Evolutionary conservation across 257 asterid species (phyloP).

Genomic region (Oldenlandia corymbosa): DNA sequence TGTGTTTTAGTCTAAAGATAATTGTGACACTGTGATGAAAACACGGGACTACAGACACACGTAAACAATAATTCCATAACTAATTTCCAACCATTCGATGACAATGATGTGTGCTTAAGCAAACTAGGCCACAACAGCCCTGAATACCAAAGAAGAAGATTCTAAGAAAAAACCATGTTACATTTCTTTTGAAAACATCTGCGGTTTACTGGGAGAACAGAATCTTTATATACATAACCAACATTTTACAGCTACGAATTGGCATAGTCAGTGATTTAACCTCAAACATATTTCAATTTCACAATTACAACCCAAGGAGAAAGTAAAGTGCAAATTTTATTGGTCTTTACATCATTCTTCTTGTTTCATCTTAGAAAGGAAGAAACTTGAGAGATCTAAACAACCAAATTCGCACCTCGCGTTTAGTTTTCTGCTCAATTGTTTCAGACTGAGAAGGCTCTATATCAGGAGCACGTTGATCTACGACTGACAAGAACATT

Average conservation of each 20-base stretch:
- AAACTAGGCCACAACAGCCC: background rate
- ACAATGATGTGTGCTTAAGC: background rate
- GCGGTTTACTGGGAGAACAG: background rate
- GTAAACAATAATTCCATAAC: background rate
- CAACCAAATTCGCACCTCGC: constrained; percentile 42
- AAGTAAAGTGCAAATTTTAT: background rate
- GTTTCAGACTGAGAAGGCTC: constrained; percentile 42
- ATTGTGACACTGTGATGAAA: background rate
- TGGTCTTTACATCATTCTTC: background rate
- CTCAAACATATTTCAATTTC: background rate
- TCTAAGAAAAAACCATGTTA: background rate
- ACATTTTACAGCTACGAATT: background rate
- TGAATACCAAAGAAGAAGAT: background rate
- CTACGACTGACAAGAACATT: constrained; percentile 73
- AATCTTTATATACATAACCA: background rate
- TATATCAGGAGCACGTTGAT: constrained; percentile 40
- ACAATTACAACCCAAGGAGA: background rate
- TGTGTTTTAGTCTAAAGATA: background rate
- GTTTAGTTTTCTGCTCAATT: constrained; percentile 49
- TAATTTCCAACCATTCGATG: background rate
- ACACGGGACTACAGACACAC: background rate
- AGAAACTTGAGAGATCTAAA: background rate
- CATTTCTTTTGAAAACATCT: background rate
- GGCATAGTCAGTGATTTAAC: background rate
- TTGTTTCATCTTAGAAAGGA: background rate